Base-by-base conservation (phyloP, 768 basidiomycete species). In the Hericium erinaceus region DNA sequence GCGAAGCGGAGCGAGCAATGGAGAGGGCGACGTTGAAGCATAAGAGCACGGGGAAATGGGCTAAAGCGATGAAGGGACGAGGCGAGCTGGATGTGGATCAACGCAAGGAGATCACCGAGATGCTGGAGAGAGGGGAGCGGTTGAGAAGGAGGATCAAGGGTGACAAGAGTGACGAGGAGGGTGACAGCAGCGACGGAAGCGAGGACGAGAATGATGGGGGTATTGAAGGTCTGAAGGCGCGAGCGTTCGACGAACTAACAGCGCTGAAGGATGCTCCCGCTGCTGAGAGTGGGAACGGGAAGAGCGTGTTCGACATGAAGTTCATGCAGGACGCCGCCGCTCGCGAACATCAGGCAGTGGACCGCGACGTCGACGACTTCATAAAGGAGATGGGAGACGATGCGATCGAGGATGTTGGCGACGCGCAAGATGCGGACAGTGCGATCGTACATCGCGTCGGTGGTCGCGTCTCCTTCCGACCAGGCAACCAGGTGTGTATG, bases 291-390 rank as follows among this genome's bases (percentile, higher is more conserved):
- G 73, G 68, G 20, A 71, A 73, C 65, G 71, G 75, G 52, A 89
- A 87, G 71, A 82, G 89, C 59, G 79, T 98, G 10, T 89, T 97
- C 68, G 80, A 83, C 61, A 98, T 98, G 97, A 98, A 97, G 73
- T 99, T 98, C 72, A 99, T 99, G 95, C 87, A 89, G 69, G 87
- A 94, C 49, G 95, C 92, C 0, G 84, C 88, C 74, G 81, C 81
- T 4, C 77, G 91, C 61, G 80, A 85, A 57, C 73, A 79, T 63
- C 74, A 69, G 9, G 75, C 77, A 55, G 82, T 80, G 1, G 76
- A 85, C 58, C 77, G 77, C 57, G 78, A 83, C 61, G 83, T 80
- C 4, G 88, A 89, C 57, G 87, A 89, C 64, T 83, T 95, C 58
- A 72, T 83, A 60, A 75, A 74, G 60, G 89, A 92, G 64, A 74